Evolutionary conservation across 345 rosid genomes (phyloP), one percentile per base, ranked within the genome.

Genomic region (Trapa bicornis): DNA sequence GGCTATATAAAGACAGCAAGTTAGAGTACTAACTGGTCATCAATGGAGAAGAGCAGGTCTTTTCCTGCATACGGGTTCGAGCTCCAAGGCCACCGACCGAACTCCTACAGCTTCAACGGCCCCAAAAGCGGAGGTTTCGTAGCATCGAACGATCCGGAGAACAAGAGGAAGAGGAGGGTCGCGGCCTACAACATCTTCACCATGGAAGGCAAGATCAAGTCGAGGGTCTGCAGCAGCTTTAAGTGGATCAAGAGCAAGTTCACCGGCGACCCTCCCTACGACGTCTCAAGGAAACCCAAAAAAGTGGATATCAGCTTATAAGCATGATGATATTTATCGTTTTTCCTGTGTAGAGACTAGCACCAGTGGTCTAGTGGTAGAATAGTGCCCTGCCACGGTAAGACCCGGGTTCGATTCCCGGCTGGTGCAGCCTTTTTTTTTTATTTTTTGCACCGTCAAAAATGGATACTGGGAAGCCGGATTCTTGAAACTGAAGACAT

Each of bases 161-260:
- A 84, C 41, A 83, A 85, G 75, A 88, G 98, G 74, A 90, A 83
- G 92, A 93, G 86, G 84, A 84, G 97, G 73, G 75, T 93, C 0
- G 98, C 98, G 0, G 79, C 91, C 16, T 93, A 90, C 72, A 90
- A 93, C 64, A 80, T 87, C 17, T 88, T 83, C 37, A 76, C 92
- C 4, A 39, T 75, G 61, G 96, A 93, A 76, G 85, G 85, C 37
- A 93, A 90, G 80, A 76, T 93, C 52, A 93, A 93, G 72, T 84
- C 83, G 8, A 76, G 86, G 71, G 75, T 90, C 1, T 84, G 89
- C 71, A 90, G 68, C 81, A 88, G 97, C 82, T 85, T 93, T 78
- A 90, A 90, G 78, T 93, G 98, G 98, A 85, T 93, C 85, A 88
- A 93, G 85, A 82, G 66, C 85, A 93, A 93, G 80, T 73, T 87